phyloP scores from a whole-genome alignment of 495 filamentous ascomycete genomes.

The Aspergillus bridgeri region DNA sequence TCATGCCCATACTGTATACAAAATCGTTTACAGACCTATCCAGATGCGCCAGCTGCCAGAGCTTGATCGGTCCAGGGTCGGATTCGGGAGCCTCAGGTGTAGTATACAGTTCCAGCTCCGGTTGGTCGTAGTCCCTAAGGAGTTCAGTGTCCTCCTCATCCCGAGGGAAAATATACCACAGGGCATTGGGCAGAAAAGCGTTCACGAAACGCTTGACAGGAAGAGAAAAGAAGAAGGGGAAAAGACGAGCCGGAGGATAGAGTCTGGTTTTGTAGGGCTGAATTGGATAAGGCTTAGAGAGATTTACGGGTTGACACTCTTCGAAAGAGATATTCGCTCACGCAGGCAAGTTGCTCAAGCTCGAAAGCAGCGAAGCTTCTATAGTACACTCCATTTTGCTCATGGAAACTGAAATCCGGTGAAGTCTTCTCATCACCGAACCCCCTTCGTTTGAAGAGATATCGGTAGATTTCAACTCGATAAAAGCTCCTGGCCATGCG shows the following conservation, averaged over 20 bases:
- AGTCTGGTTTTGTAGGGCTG: too few species aligned
- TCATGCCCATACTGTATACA: neutral
- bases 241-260: too few species aligned
- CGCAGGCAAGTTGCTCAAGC: conserved; percentile 4
- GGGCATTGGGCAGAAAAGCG: conserved; percentile 1
- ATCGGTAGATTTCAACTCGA: conserved; percentile 2
- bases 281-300: too few species aligned
- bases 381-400: conserved; percentile 5
- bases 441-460: neutral
- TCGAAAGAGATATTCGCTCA: conserved; percentile 8
- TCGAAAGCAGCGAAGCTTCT: conserved; percentile 2
- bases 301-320: conserved; percentile 1
- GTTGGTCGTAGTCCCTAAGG: conserved; percentile 1
- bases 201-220: too few species aligned
- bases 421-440: neutral
- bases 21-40: neutral
- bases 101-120: neutral
- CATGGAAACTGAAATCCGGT: neutral
- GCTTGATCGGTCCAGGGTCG: neutral
- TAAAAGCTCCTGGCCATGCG: conserved; percentile 10
- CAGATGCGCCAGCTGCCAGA: neutral
- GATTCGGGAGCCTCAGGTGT: neutral
- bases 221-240: too few species aligned
- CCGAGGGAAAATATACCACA: neutral
- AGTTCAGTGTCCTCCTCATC: neutral